Conservation (phyloP, 2,329 filamentous ascomycete species). For the Diaporthe citrichinensis region DNA sequence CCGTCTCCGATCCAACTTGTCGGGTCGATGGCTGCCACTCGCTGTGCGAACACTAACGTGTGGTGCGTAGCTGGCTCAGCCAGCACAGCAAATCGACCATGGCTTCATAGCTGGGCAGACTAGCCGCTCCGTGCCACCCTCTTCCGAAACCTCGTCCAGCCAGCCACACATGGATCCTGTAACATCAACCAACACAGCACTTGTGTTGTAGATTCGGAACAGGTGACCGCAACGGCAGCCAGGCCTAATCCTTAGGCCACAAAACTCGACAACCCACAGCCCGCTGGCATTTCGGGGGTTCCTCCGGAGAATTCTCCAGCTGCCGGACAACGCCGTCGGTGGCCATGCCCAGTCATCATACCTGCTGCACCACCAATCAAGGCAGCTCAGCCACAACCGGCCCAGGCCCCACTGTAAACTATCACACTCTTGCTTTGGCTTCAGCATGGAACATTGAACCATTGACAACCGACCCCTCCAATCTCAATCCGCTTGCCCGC, state of each 20-base stretch:
- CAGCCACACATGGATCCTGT: not conserved
- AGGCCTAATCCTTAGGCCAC: not conserved
- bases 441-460: not conserved
- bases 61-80: not conserved
- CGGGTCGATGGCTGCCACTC: not conserved
- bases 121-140: constrained; percentile 13
- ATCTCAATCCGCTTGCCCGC: constrained; percentile 29
- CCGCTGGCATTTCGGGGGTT: not conserved
- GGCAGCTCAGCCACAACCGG: constrained; percentile 25
- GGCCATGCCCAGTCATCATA: not conserved
- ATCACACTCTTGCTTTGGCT: constrained; percentile 16
- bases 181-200: constrained; percentile 14
- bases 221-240: not conserved
- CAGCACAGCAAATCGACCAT: not conserved
- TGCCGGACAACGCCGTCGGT: constrained; percentile 23
- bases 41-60: not conserved
- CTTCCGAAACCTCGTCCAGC: constrained; percentile 7
- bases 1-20: not conserved
- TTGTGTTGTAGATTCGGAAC: not conserved
- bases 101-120: not conserved
- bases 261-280: constrained; percentile 5
- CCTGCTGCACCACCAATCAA: not conserved
- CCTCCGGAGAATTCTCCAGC: not conserved
- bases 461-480: constrained; percentile 23
- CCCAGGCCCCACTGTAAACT: constrained; percentile 24